Base-by-base conservation (phyloP, 805 yeast species). In the Cyberlindnera suaveolens region DNA sequence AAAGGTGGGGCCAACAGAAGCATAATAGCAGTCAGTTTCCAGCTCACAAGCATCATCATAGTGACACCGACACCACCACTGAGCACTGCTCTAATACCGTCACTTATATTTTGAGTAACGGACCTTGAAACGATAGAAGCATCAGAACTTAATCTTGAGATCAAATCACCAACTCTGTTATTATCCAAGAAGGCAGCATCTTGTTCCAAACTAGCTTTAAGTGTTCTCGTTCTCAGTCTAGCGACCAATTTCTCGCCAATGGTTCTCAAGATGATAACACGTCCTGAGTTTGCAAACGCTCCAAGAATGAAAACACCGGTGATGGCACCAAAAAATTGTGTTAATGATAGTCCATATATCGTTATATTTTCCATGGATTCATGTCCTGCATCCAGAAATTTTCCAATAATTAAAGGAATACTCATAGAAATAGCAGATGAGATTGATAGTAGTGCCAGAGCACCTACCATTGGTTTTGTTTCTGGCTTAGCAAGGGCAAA, bases 231-330 rank as follows among this genome's bases (percentile, higher is more conserved):
- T 54, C 98, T 74, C 49, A 91, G 65, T 46, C 93, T 74, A 8
- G 96, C 91, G 47, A 90, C 95, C 31, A 91, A 68, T 48, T 85
- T 74, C 62, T 91, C 98, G 41, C 97, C 96, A 11, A 85, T 85
- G 2, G 81, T 70, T 50, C 90, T 75, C 57, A 91, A 67, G 13
- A 86, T 64, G 33, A 84, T 73, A n/a, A 85, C 76, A 52, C 98
- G 74, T 8, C 90, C 89, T 54, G 80, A 82, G 56, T 90, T 87
- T 7, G 96, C 86, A 14, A 74, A 38, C 1, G 95, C 84, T 2
- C 96, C 96, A 10, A 80, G 54, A 0, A 79, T 56, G 56, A 91
- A 88, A 2, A 89, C 65, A 2, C 71, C 72, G 13, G 78, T 78
- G 37, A 87, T 64, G 0, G 75, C 78, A 1, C 70, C 54, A 56